Conservation (phyloP, 2,329 filamentous ascomycete species). For the Alternaria alternata region DNA sequence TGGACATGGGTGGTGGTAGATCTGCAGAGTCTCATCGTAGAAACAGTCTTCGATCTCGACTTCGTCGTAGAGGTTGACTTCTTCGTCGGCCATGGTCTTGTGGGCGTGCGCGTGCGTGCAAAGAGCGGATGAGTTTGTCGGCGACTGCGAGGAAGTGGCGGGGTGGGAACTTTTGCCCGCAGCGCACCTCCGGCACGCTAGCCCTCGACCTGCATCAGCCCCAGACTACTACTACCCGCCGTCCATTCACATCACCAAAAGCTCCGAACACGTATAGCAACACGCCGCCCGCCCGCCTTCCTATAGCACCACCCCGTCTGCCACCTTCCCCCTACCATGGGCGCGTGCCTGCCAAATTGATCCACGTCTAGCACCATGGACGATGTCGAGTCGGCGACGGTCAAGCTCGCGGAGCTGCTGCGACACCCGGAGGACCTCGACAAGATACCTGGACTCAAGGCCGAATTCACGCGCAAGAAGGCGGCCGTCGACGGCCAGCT, state of each 20-base stretch:
- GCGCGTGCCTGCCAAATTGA: conserved; percentile 19
- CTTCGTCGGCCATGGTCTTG: conserved; percentile 45
- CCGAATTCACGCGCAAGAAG: conserved; percentile 95
- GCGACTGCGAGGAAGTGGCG: conserved; percentile 7
- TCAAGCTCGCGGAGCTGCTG: conserved; percentile 90
- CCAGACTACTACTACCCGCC: conserved; percentile 1
- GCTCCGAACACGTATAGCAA: conserved; percentile 11
- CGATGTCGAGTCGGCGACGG: conserved; percentile 66
- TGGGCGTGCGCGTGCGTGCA: background rate
- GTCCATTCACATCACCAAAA: conserved; percentile 12
- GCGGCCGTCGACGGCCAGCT: conserved; percentile 88
- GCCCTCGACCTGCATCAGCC: conserved; percentile 6
- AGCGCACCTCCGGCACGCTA: conserved; percentile 21
- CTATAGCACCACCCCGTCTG: background rate
- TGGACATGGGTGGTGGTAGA: conserved; percentile 96
- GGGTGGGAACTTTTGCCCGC: conserved; percentile 20
- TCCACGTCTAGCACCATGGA: conserved; percentile 60
- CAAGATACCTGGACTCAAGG: conserved; percentile 88
- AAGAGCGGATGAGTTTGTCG: conserved; percentile 9
- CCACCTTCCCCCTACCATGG: conserved; percentile 25
- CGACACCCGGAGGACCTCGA: conserved; percentile 97
- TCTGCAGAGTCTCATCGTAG: conserved; percentile 90
- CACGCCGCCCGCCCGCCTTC: background rate
- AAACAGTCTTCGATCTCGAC: conserved; percentile 95
- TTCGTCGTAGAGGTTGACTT: conserved; percentile 86